Evolutionary conservation across 257 asterid genomes (phyloP).

Genomic region (Lycium barbarum): DNA sequence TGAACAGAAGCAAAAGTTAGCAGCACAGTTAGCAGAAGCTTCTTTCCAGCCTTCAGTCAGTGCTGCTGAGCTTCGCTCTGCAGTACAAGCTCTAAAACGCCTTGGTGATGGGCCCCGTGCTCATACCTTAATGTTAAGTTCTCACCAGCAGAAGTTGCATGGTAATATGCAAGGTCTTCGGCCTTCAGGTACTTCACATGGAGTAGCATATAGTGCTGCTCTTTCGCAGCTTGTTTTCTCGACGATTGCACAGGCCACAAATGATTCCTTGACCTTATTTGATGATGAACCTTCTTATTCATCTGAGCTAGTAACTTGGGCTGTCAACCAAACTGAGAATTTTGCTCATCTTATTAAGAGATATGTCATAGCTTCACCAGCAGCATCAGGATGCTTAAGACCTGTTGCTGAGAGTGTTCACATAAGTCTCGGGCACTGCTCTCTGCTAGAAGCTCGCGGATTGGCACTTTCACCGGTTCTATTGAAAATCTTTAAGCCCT

Average conservation of each 20-base stretch:
- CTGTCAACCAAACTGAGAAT: conserved; percentile 64
- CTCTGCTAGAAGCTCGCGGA: conserved; percentile 79
- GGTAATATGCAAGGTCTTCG: conserved; percentile 56
- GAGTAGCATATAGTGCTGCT: conserved; percentile 72
- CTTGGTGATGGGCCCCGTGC: conserved; percentile 94
- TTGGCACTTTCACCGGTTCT: conserved; percentile 85
- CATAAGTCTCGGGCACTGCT: conserved; percentile 79
- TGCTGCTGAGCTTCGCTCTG: conserved; percentile 71
- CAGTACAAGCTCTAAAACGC: conserved; percentile 71
- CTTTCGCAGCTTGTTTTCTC: conserved; percentile 87
- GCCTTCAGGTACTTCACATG: conserved; percentile 64
- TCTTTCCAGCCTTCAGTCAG: conserved; percentile 73
- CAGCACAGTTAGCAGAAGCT: conserved; percentile 78
- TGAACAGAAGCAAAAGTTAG: conserved; percentile 69
- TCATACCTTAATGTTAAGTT: conserved; percentile 71
- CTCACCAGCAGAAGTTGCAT: conserved; percentile 71
- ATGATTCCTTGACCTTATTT: conserved; percentile 74
- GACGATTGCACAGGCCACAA: conserved; percentile 82
- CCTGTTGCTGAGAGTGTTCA: conserved; percentile 81
- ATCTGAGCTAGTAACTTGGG: conserved; percentile 93
- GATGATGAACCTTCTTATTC: conserved; percentile 84
- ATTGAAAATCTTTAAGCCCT: conserved; percentile 71
- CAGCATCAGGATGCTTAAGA: conserved; percentile 88
- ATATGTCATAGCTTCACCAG: conserved; percentile 73
- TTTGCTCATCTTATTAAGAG: conserved; percentile 67